phyloP scores from a whole-genome alignment of 1,284 basidiomycete species.

The Ustilago vetiveriae region DNA sequence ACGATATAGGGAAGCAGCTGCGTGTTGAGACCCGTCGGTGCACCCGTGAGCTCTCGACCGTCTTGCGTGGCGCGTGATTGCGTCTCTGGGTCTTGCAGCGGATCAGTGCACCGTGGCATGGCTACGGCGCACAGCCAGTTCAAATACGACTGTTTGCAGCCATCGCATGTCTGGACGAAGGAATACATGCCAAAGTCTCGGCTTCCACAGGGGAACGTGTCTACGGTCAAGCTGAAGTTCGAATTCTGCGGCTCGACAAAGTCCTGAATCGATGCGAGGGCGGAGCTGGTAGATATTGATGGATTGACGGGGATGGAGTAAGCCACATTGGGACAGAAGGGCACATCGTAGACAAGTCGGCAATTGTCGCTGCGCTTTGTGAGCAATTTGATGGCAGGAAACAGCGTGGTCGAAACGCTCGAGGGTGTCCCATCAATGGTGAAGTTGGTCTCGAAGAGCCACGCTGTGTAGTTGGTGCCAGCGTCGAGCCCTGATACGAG shows the following conservation, averaged over 20 bases:
- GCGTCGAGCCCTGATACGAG: slow-evolving; percentile 51
- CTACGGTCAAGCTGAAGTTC: slow-evolving; percentile 67
- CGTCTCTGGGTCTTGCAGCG: slow-evolving; percentile 32
- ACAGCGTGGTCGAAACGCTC: slow-evolving; percentile 37
- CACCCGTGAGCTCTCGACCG: slow-evolving; percentile 51
- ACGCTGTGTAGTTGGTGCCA: slow-evolving; percentile 67
- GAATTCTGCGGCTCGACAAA: slow-evolving; percentile 63
- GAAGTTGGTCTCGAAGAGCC: slow-evolving; percentile 60
- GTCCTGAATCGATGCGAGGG: slow-evolving; percentile 61
- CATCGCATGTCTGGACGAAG: slow-evolving; percentile 66
- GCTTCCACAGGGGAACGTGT: slow-evolving; percentile 68
- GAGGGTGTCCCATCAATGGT: slow-evolving; percentile 30
- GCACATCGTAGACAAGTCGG: slow-evolving; percentile 65
- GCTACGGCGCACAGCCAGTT: slow-evolving; percentile 68
- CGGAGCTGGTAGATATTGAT: slow-evolving; percentile 49
- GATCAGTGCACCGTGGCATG: slow-evolving; percentile 68
- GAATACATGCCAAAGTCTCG: slow-evolving; percentile 67
- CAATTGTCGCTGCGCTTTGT: slow-evolving; percentile 66
- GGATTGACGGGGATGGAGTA: slow-evolving; percentile 68
- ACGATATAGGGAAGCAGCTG: slow-evolving; percentile 61
- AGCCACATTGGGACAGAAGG: slow-evolving; percentile 68
- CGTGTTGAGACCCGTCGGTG: slow-evolving; percentile 50
- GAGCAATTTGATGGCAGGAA: slow-evolving; percentile 62
- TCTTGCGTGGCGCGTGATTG: slow-evolving; percentile 54
- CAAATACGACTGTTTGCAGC: slow-evolving; percentile 67